These are phyloP conservation scores for Phytopythium vexans DNA, from an alignment of 352 stramenopile species.

Conservation along the genomic window DNA sequence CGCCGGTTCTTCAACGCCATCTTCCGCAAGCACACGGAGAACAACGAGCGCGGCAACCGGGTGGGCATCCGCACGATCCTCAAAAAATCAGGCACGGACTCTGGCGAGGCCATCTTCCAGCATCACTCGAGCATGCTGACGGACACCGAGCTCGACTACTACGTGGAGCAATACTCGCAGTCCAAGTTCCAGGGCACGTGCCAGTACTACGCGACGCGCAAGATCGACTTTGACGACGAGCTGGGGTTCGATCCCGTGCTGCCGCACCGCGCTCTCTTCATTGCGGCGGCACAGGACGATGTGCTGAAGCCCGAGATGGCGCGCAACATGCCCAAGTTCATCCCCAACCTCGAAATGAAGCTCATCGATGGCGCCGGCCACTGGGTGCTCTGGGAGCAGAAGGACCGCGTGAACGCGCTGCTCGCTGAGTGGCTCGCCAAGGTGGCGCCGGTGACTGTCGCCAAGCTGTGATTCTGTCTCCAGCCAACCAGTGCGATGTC, in stretches of 20 bases:
- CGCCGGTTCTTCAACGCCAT: conserved; percentile 49
- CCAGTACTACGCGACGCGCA: conserved; percentile 56
- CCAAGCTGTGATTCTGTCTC: conserved; percentile 15
- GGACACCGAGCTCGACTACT: conserved; percentile 56
- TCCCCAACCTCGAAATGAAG: conserved; percentile 52
- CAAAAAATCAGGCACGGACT: conserved; percentile 24
- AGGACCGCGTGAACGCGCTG: conserved; percentile 34
- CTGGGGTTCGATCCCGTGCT: conserved; percentile 23
- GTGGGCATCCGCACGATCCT: conserved; percentile 9
- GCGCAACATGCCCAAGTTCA: conserved; percentile 43
- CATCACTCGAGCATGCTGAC: conserved; percentile 40
- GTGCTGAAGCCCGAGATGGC: conserved; percentile 59
- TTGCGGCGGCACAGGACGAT: conserved; percentile 48
- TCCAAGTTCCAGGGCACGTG: conserved; percentile 56
- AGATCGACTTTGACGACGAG: conserved; percentile 59
- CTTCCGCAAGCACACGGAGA: conserved; percentile 45
- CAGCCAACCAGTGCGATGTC: no score
- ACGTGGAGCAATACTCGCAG: conserved; percentile 48
- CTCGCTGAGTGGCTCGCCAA: conserved; percentile 37
- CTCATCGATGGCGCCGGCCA: conserved; percentile 50
- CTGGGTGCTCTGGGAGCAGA: conserved; percentile 64
- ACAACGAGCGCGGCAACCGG: conserved; percentile 8
- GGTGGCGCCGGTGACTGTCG: conserved; percentile 6
- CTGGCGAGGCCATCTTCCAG: conserved; percentile 29
- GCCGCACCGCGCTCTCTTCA: conserved; percentile 56